Conservation (phyloP, 495 filamentous ascomycete genomes). For the Penicillium paradoxum region DNA sequence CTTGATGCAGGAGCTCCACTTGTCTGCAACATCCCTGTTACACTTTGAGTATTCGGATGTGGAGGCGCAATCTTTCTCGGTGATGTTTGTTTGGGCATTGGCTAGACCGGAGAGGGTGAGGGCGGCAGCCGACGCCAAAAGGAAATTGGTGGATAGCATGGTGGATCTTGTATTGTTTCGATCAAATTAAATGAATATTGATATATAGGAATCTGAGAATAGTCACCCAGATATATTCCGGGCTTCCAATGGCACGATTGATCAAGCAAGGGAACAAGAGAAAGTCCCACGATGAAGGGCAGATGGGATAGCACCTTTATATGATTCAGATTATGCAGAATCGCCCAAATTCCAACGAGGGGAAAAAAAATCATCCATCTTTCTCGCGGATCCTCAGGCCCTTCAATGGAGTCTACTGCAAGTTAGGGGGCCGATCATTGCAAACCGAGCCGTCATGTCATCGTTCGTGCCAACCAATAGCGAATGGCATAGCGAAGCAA, state of each 20-base stretch:
- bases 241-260: not conserved
- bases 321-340: not conserved
- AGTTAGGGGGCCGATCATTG: constrained; percentile 19
- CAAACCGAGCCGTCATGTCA: constrained; percentile 20
- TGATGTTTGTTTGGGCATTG: constrained; percentile 27
- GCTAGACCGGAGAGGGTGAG: constrained; percentile 13
- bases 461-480: constrained; percentile 2
- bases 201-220: not conserved
- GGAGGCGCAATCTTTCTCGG: constrained; percentile 15
- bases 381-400: constrained; percentile 3
- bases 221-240: not conserved
- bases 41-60: constrained; percentile 17
- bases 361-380: not conserved
- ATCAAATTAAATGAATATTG: not conserved
- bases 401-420: constrained; percentile 1
- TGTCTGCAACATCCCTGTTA: constrained; percentile 20
- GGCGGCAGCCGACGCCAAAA: constrained; percentile 13
- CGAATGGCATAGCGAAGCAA: not conserved
- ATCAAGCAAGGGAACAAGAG: not conserved
- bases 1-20: constrained; percentile 22
- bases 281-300: not conserved
- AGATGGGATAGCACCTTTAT: not conserved
- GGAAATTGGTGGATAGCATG: constrained; percentile 18
- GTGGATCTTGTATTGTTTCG: not conserved
- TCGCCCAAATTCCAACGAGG: not conserved